phyloP scores from a whole-genome alignment of 2,329 filamentous ascomycete genomes.

The Exophiala xenobiotica region DNA sequence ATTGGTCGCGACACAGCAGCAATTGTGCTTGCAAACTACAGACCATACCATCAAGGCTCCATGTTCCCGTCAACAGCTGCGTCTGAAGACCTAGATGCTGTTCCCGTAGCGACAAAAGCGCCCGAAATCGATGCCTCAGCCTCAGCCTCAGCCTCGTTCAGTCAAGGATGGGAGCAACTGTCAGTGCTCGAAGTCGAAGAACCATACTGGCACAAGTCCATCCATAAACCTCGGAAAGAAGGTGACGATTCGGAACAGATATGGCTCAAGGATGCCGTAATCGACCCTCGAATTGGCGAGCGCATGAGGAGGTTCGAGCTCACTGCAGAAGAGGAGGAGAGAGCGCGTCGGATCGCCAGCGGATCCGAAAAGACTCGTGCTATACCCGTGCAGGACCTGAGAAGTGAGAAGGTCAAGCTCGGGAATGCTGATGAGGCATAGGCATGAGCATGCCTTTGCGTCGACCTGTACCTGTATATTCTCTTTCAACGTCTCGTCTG shows the following conservation, averaged over 20 bases:
- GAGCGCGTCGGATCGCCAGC: conserved; percentile 61
- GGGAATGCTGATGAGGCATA: conserved; percentile 33
- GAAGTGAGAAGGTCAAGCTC: conserved; percentile 41
- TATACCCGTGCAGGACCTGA: conserved; percentile 42
- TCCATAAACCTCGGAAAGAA: conserved; percentile 56
- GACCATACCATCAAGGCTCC: conserved; percentile 41
- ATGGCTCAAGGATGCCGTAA: conserved; percentile 70
- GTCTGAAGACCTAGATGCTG: conserved; percentile 23
- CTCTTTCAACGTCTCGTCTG: too few species aligned
- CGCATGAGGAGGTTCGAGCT: conserved; percentile 82
- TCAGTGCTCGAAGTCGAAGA: conserved; percentile 69
- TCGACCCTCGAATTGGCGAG: conserved; percentile 72
- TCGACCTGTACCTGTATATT: too few species aligned
- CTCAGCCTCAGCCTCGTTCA: conserved; percentile 15
- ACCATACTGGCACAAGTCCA: conserved; percentile 78
- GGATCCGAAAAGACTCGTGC: conserved; percentile 61
- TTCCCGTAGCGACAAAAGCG: conserved; percentile 38
- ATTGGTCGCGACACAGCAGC: conserved; percentile 86
- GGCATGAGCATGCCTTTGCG: background rate
- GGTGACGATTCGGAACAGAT: conserved; percentile 63
- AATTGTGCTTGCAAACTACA: conserved; percentile 62
- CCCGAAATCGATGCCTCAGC: conserved; percentile 50
- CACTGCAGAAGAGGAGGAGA: conserved; percentile 65
- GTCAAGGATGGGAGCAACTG: conserved; percentile 61
- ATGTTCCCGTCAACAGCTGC: conserved; percentile 20